phyloP scores from a whole-genome alignment of 2,329 filamentous ascomycete genomes.

The Pseudonectria foliicola region DNA sequence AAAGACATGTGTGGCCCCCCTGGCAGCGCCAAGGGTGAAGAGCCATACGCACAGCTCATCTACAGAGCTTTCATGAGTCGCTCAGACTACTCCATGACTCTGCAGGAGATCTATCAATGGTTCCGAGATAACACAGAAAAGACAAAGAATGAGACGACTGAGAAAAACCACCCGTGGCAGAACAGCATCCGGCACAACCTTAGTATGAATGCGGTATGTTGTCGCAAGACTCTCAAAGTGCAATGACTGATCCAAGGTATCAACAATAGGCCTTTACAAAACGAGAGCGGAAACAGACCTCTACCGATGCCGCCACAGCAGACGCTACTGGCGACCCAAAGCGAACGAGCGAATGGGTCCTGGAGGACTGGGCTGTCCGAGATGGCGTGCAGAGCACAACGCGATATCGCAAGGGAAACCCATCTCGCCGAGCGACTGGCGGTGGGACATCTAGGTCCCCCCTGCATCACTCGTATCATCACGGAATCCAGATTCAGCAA shows the following conservation, averaged over 20 bases:
- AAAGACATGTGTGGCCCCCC: slow-evolving; percentile 4
- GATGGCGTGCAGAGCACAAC: slow-evolving; percentile 82
- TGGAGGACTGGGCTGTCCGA: slow-evolving; percentile 61
- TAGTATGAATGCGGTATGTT: slow-evolving; percentile 82
- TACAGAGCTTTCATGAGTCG: slow-evolving; percentile 65
- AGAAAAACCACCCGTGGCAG: slow-evolving; percentile 56
- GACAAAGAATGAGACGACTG: slow-evolving; percentile 60
- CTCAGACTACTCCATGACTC: slow-evolving; percentile 61
- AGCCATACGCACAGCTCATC: slow-evolving; percentile 78
- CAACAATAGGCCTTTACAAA: slow-evolving; percentile 35
- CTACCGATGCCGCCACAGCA: slow-evolving; percentile 2
- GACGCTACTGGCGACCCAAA: slow-evolving; percentile 35
- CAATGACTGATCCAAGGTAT: slow-evolving; percentile 1
- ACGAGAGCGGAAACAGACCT: slow-evolving; percentile 27
- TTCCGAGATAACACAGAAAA: slow-evolving; percentile 77
- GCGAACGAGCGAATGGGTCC: slow-evolving; percentile 69
- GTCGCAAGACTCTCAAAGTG: neutral
- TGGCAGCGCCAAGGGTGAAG: slow-evolving; percentile 32
- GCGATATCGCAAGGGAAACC: slow-evolving; percentile 54
- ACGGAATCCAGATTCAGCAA: slow-evolving; percentile 12
- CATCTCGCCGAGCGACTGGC: slow-evolving; percentile 18
- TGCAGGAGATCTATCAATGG: slow-evolving; percentile 88
- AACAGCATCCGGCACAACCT: slow-evolving; percentile 95
- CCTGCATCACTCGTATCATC: slow-evolving; percentile 10
- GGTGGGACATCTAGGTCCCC: slow-evolving; percentile 6